Base-by-base conservation (phyloP, 805 yeast species). In the Monosporozyma aerobia region DNA sequence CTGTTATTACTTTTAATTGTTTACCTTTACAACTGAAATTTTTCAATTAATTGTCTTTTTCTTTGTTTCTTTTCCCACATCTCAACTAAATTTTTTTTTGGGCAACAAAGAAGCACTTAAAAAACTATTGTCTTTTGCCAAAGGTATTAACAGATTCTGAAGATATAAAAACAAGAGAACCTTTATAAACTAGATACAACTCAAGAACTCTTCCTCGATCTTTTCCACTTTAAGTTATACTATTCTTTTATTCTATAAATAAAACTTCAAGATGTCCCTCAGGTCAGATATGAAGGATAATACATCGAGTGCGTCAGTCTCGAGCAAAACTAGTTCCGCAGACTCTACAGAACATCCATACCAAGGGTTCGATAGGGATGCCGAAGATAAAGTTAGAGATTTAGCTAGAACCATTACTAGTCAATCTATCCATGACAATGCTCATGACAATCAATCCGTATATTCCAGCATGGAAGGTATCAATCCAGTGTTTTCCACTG, bases 351-450 rank as follows among this genome's bases (percentile, higher is more conserved):
- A 35, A 44, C 52, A 50, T 37, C 52, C 52, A 23, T 51, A 51
- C 27, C 33, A 48, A 41, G 80, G 80, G 2, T 70, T 75, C 50
- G 69, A 69, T 54, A 56, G 59, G 4, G 54, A 59, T 10, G 68
- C 71, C 33, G 65, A 63, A 33, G 64, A 62, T 3, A 67, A 69
- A 48, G 70, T 77, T 49, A 68, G 71, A 27, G 59, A 68, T 3
- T 64, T 77, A 56, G 80, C 78, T 11, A 67, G 75, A 56, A 69
- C 75, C 9, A 61, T 73, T 35, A 66, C 74, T 5, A 50, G 50
- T 43, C 50, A 49, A 29, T 48, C 53, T 40, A 35, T 30, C 22
- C 41, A 46, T 10, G 51, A 30, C 7, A 40, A 33, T 13, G 5
- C 16, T 8, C 44, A 19, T 27, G 54, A 46, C 16, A 35, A 50